These are phyloP conservation scores for Candida pseudoviswanathii DNA, from an alignment of 1,139 yeast species.

Conservation along the genomic window DNA sequence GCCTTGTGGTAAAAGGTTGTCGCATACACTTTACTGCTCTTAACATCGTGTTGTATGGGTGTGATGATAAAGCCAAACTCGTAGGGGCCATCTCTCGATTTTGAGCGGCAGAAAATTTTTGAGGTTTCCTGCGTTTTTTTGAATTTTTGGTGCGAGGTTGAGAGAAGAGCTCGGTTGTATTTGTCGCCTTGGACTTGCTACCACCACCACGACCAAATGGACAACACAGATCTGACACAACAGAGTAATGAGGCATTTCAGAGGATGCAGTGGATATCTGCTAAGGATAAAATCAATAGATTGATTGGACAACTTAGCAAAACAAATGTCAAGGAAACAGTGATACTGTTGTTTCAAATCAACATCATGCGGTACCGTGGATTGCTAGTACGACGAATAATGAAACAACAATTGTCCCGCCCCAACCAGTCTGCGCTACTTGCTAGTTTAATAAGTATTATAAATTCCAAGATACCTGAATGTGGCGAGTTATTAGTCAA, in stretches of 20 bases:
- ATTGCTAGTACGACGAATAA: conserved; percentile 53
- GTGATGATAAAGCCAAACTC: not conserved
- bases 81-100: no score
- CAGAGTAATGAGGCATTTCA: conserved; percentile 30
- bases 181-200: no score
- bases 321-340: conserved; percentile 50
- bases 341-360: conserved; percentile 50
- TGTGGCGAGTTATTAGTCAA: conserved; percentile 61
- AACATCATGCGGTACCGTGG: conserved; percentile 68
- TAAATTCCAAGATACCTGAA: conserved; percentile 71
- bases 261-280: conserved; percentile 54
- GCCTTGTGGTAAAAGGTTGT: not conserved
- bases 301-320: conserved; percentile 47
- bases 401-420: conserved; percentile 55
- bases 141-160: not conserved
- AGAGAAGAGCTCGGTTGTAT: not conserved
- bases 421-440: conserved; percentile 47
- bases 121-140: not conserved
- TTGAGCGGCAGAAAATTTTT: not conserved
- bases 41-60: not conserved
- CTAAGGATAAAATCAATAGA: conserved; percentile 50
- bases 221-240: not conserved
- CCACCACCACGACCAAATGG: no score
- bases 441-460: conserved; percentile 58
- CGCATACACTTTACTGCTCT: not conserved